Percentiles rank a stretch among this genome's conserved stretches.
These are phyloP conservation scores for Ustanciosporium gigantosporum DNA, from an alignment of 1,284 basidiomycete genomes.

Conservation along the genomic window DNA sequence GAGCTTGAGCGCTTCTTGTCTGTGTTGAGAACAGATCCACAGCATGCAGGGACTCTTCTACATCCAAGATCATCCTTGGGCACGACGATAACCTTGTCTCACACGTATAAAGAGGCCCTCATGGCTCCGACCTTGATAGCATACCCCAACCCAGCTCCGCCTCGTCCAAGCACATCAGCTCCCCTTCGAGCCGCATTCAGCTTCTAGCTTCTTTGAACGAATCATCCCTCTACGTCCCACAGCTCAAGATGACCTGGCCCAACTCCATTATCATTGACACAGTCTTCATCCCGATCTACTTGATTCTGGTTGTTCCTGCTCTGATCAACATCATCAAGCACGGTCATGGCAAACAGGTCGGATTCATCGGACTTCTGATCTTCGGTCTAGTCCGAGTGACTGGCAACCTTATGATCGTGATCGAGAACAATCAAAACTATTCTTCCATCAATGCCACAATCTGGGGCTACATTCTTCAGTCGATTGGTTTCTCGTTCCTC, in stretches of 20 bases:
- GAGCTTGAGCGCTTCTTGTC: too few species aligned
- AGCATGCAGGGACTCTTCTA: too few species aligned
- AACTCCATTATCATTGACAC: constrained; percentile 14
- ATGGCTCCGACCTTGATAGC: too few species aligned
- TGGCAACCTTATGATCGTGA: constrained; percentile 18
- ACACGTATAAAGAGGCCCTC: too few species aligned
- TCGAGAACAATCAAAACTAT: constrained; percentile 6
- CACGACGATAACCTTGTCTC: too few species aligned
- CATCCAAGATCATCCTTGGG: too few species aligned
- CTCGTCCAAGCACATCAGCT: too few species aligned
- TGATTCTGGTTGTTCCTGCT: constrained; percentile 2
- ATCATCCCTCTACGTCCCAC: too few species aligned
- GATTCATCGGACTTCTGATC: constrained; percentile 22
- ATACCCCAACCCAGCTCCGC: too few species aligned
- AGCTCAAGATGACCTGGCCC: constrained; percentile 28
- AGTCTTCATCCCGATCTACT: constrained; percentile 35
- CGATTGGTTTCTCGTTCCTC: constrained; percentile 14
- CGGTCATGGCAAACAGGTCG: constrained; percentile 1
- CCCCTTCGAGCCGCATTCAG: too few species aligned
- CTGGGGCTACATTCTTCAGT: constrained; percentile 16
- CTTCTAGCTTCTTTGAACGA: too few species aligned
- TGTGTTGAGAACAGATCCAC: too few species aligned
- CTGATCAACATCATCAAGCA: constrained; percentile 18
- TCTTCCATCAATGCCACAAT: neutral
- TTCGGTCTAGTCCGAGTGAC: constrained; percentile 13